Evolutionary conservation across 179 eudicot genomes (phyloP), one percentile per base, ranked within the genome.

Genomic region (Camellia oleifera): DNA sequence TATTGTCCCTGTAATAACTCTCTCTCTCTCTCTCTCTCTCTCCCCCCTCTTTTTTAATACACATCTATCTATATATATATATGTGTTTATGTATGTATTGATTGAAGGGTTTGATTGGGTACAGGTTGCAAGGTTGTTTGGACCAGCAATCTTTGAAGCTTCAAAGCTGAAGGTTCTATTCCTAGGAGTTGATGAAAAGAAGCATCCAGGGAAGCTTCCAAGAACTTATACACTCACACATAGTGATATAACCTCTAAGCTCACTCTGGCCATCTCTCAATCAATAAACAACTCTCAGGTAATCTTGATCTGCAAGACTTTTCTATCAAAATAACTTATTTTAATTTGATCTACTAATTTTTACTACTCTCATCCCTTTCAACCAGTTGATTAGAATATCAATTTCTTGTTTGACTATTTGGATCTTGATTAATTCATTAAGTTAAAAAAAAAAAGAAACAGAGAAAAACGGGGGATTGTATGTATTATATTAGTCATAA

Each of bases 71-170:
- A 20, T 20, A 20, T 20, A 20, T 20, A 53, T 72, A 3, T 42
- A 60, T 48, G 20, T 62, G 42, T 32, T 18, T 56, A 17, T 69
- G 32, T 11, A 1, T 68, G 62, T 69, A 13, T 61, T 80, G 20
- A 64, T 45, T 75, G 17, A 60, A 12, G 79, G 68, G 63, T 79
- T 48, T 73, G 65, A 65, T 64, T 75, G 69, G 69, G 23, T 69
- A 50, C 77, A 92, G 97, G 89, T 88, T 78, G 94, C 94, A 73
- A 89, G 98, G 76, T 84, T 94, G 52, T 94, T 94, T 85, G 98
- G 97, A 79, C 98, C 95, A 72, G 93, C 98, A 53, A 91, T 93
- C 75, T 94, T 94, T 84, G 98, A 94, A 83, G 94, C 98, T 69
- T 91, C 97, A 74, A 94, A 94, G 78, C 78, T 94, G 80, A 91